A percentile compares a stretch with the other conserved stretches of the same genome.
phyloP scores from a whole-genome alignment of 1,139 yeast species.

The Zygosaccharomyces sapae region DNA sequence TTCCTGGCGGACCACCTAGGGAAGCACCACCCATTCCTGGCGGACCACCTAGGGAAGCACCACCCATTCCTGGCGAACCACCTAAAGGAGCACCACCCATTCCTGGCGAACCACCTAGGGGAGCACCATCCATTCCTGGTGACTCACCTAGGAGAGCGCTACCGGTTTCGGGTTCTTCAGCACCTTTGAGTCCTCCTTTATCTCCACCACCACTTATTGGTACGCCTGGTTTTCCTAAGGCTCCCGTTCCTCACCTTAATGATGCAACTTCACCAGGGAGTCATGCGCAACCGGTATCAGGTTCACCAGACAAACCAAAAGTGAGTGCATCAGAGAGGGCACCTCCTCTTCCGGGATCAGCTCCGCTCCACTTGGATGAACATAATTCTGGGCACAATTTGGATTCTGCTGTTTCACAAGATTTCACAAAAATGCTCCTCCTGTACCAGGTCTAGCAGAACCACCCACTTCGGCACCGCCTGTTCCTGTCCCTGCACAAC shows the following conservation, averaged over 20 bases:
- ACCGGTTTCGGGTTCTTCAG: background rate
- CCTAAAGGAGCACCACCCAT: background rate
- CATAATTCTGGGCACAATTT: background rate
- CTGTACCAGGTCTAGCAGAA: background rate
- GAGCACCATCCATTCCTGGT: too few species aligned
- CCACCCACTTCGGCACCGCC: slow-evolving; percentile 1
- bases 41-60: background rate
- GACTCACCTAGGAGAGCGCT: too few species aligned
- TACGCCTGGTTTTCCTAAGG: background rate
- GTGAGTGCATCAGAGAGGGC: background rate
- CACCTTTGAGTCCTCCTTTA: slow-evolving; percentile 1
- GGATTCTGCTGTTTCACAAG: background rate
- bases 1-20: background rate
- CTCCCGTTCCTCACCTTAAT: slow-evolving; percentile 16
- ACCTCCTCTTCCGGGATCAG: background rate
- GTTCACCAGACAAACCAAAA: slow-evolving; percentile 12
- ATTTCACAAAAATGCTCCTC: background rate
- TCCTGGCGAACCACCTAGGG: background rate
- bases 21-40: background rate
- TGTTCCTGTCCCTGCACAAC: background rate
- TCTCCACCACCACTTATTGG: slow-evolving; percentile 3
- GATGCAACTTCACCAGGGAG: background rate
- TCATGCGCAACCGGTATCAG: slow-evolving; percentile 16
- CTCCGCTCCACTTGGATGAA: background rate
- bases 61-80: background rate